Evolutionary conservation across 2,329 filamentous ascomycete species (phyloP), one percentile per base, ranked within the genome.

Genomic region (Neofusicoccum ribis): DNA sequence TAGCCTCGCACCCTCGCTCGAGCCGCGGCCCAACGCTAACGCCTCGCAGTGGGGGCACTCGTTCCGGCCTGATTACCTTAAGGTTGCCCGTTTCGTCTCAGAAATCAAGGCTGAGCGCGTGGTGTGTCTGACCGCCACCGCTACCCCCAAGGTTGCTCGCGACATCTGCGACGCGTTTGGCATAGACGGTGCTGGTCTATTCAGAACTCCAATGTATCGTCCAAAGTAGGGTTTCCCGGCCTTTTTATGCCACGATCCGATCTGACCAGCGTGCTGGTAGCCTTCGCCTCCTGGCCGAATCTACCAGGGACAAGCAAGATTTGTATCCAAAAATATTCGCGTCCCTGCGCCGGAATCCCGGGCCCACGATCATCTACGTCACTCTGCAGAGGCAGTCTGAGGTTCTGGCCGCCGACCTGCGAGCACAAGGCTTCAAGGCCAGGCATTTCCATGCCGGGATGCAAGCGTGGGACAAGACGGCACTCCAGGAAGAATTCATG

Each of bases 301-400:
- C 81, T 0, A 78, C 81, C 5, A 60, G 69, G 4, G 77, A 69
- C 0, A 81, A 81, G 44, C 68, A 80, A 7, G 81, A 84, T 2
- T 83, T 84, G 58, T 79, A 80, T 47, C 75, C 80, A 1, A 76
- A 77, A 49, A 71, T 86, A 11, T 78, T 80, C 39, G 66, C 73
- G 0, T 88, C 88, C 66, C 74, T 89, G 8, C 75, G 74, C 37
- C 68, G 78, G 0, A 79, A 88, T 64, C 76, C 79, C 1, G 87
- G 87, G 0, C 78, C 86, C 2, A 85, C 85, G 0, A 84, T 89
- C 23, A 79, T 89, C 12, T 89, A 89, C 63, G 85, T 88, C 1
- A 88, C 86, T 0, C 71, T 84, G 0, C 86, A 88, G 65, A 83
- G 81, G 70, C 81, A 85, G 68, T 79, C 85, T 0, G 83, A 83